A percentile compares a stretch with the other conserved stretches of the same genome.
Conservation (phyloP, 331 rosid species). For the Pyrus hybrid region DNA sequence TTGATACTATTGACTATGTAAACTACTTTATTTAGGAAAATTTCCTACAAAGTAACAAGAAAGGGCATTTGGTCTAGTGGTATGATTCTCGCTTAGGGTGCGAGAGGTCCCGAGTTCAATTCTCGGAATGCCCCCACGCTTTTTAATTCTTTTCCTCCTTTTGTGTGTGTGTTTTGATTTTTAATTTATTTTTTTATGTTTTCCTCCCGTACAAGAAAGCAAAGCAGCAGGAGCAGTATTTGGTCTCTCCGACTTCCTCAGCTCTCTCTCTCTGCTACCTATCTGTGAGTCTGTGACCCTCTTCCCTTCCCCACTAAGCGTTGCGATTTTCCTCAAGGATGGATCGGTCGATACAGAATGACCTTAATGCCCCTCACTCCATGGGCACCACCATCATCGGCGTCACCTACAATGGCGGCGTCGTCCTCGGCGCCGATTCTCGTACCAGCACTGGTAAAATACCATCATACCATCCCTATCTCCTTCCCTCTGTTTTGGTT, state of each 20-base stretch:
- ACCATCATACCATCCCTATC: neutral
- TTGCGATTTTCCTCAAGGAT: neutral
- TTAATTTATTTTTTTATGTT: rapidly evolving
- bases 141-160: too few species aligned
- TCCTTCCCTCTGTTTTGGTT: neutral
- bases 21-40: too few species aligned
- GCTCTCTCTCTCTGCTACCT: neutral
- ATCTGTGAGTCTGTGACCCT: too few species aligned
- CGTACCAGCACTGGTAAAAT: slow-evolving; percentile 87
- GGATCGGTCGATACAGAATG: slow-evolving; percentile 16
- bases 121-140: slow-evolving; percentile 23
- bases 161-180: too few species aligned
- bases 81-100: slow-evolving; percentile 85
- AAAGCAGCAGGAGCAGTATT: neutral
- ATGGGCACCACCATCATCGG: slow-evolving; percentile 95
- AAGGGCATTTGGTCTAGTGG: slow-evolving; percentile 76
- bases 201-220: neutral
- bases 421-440: slow-evolving; percentile 90
- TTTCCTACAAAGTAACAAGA: too few species aligned
- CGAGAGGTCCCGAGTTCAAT: slow-evolving; percentile 66
- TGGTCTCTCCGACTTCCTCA: neutral
- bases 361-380: slow-evolving; percentile 67
- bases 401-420: slow-evolving; percentile 86
- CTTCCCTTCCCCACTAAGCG: neutral
- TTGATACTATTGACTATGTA: too few species aligned